Conservation (phyloP, 208 protist genomes). For the Kentomonas sorsogonicus region DNA sequence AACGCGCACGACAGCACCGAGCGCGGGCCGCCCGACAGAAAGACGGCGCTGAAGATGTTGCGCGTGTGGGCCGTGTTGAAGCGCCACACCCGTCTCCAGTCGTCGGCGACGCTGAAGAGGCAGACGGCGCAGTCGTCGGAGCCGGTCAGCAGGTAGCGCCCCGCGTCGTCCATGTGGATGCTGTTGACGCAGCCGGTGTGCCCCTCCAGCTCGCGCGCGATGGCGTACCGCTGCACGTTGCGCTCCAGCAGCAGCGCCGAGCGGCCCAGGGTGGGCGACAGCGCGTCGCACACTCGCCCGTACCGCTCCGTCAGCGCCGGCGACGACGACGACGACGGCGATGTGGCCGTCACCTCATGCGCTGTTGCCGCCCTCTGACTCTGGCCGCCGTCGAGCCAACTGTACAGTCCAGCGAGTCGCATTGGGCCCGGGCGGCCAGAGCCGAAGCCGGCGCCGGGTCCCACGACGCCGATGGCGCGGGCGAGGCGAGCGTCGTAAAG, state of each 20-base stretch:
- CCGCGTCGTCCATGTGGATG: slow-evolving; percentile 22
- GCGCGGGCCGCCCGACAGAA: slow-evolving; percentile 14
- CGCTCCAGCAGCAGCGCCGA: not conserved
- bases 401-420: too few species aligned
- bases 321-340: too few species aligned
- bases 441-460: too few species aligned
- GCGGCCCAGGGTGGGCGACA: too few species aligned
- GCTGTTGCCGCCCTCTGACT: too few species aligned
- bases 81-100: slow-evolving; percentile 13
- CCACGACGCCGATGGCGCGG: too few species aligned
- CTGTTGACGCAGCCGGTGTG: slow-evolving; percentile 57
- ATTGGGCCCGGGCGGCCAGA: too few species aligned
- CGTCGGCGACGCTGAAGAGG: slow-evolving; percentile 17
- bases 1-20: slow-evolving; percentile 31
- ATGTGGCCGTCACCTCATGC: too few species aligned
- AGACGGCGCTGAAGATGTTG: slow-evolving; percentile 53
- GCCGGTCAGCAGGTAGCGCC: slow-evolving; percentile 32
- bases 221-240: slow-evolving; percentile 15
- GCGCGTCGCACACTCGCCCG: too few species aligned
- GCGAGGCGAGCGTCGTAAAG: too few species aligned
- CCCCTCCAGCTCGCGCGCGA: slow-evolving; percentile 17
- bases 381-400: too few species aligned
- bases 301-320: too few species aligned
- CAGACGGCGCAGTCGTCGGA: slow-evolving; percentile 39
- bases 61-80: slow-evolving; percentile 30